phyloP scores from a whole-genome alignment of 1,284 basidiomycete genomes.

The Fistulinella staudtii region DNA sequence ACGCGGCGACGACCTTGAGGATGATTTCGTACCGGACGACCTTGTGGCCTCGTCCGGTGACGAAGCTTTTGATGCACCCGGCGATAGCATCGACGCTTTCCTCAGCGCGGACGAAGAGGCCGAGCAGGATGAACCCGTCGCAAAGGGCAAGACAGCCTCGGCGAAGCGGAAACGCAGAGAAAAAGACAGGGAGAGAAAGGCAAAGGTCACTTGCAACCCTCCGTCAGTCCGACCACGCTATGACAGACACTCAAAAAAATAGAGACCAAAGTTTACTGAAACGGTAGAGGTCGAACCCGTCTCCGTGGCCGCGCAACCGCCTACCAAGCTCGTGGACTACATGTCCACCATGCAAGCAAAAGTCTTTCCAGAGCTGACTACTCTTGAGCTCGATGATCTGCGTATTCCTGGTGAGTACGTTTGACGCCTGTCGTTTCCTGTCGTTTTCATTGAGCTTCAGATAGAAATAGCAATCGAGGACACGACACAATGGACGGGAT shows the following conservation, averaged over 20 bases:
- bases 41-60: conserved; percentile 58
- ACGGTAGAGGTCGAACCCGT: conserved; percentile 38
- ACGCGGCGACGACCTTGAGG: conserved; percentile 73
- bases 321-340: conserved; percentile 55
- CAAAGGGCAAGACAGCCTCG: conserved; percentile 28
- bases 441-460: conserved; percentile 47
- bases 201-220: conserved; percentile 46
- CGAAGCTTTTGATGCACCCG: conserved; percentile 46
- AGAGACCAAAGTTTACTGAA: conserved; percentile 65
- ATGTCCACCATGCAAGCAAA: conserved; percentile 60
- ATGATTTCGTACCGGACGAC: conserved; percentile 74
- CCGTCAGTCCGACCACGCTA: conserved; percentile 11
- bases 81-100: conserved; percentile 38
- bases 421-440: conserved; percentile 6
- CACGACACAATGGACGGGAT: conserved; percentile 65
- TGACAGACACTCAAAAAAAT: conserved; percentile 15
- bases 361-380: conserved; percentile 59
- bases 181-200: conserved; percentile 64
- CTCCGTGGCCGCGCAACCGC: conserved; percentile 55
- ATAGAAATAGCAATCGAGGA: conserved; percentile 69
- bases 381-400: conserved; percentile 69
- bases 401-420: conserved; percentile 60
- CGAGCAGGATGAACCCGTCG: conserved; percentile 33
- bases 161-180: conserved; percentile 68
- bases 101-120: conserved; percentile 44